Conservation (phyloP, 2,329 filamentous ascomycete species). For the Colletotrichum tropicicola region DNA sequence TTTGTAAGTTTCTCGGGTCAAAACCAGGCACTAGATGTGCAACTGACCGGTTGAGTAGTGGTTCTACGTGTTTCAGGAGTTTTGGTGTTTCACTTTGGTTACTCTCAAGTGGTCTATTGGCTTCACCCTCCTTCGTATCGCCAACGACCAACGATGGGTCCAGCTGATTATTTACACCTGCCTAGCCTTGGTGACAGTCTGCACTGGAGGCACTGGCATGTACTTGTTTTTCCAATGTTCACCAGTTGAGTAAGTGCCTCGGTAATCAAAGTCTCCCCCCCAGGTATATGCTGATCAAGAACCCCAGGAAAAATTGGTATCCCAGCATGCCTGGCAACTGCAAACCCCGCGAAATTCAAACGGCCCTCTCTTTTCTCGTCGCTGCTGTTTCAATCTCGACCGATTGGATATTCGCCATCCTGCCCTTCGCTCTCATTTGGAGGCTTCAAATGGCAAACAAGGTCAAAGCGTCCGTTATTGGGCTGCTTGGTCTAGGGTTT, state of each 20-base stretch:
- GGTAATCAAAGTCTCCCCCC: rapidly evolving
- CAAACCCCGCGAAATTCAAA: slow-evolving; percentile 18
- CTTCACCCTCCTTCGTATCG: slow-evolving; percentile 23
- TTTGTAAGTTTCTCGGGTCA: slow-evolving; percentile 2
- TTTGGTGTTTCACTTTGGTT: slow-evolving; percentile 26
- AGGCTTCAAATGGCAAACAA: slow-evolving; percentile 19
- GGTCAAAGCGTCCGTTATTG: slow-evolving; percentile 20
- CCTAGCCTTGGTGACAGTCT: slow-evolving; percentile 14
- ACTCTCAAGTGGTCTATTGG: slow-evolving; percentile 23
- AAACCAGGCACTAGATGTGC: no score
- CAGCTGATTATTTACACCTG: slow-evolving; percentile 22
- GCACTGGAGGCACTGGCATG: slow-evolving; percentile 28
- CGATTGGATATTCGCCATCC: slow-evolving; percentile 23
- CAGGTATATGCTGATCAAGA: neutral
- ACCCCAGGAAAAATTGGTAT: slow-evolving; percentile 17
- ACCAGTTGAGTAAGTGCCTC: slow-evolving; percentile 12
- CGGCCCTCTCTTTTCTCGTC: slow-evolving; percentile 21
- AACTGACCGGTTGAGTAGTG: neutral
- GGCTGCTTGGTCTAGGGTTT: slow-evolving; percentile 18
- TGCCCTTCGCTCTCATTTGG: slow-evolving; percentile 25
- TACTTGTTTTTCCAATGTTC: slow-evolving; percentile 26
- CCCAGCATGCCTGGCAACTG: neutral
- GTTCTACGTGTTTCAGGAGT: slow-evolving; percentile 27
- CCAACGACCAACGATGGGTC: slow-evolving; percentile 22
- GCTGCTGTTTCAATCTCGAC: slow-evolving; percentile 23